Conservation (phyloP, 768 basidiomycete genomes). For the Mrakia frigida region DNA sequence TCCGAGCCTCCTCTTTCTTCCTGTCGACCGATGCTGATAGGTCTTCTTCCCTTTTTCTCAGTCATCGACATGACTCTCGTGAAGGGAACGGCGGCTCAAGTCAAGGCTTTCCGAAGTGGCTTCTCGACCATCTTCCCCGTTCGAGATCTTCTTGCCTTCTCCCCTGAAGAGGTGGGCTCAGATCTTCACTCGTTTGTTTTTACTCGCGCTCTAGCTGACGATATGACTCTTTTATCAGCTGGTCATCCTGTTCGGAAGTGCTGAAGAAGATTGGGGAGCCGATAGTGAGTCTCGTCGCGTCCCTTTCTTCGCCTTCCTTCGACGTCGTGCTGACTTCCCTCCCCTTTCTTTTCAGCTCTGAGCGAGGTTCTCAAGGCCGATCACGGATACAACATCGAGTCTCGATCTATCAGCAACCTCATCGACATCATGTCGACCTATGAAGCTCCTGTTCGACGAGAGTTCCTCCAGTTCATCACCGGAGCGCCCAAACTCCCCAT, state of each 20-base stretch:
- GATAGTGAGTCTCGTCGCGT: conserved; percentile 64
- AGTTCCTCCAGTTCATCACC: conserved; percentile 93
- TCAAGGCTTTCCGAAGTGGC: conserved; percentile 73
- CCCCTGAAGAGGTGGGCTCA: conserved; percentile 62
- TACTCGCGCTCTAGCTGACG: neutral
- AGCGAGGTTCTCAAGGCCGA: conserved; percentile 90
- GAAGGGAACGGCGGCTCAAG: conserved; percentile 68
- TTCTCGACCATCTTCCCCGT: conserved; percentile 81
- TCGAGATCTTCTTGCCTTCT: conserved; percentile 81
- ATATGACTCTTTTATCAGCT: conserved; percentile 44
- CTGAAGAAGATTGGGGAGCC: conserved; percentile 92
- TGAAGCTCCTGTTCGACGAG: conserved; percentile 65
- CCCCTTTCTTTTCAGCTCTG: conserved; percentile 55
- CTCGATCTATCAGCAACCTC: conserved; percentile 80
- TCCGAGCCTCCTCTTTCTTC: neutral
- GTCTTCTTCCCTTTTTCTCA: neutral
- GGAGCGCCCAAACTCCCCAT: conserved; percentile 95
- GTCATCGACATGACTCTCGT: conserved; percentile 85
- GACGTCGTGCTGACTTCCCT: neutral
- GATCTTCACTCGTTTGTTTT: too few relatives aligned
- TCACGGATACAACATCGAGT: conserved; percentile 95
- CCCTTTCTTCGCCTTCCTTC: neutral
- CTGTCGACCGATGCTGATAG: neutral
- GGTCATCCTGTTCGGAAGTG: conserved; percentile 91
- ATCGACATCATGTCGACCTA: conserved; percentile 81